Percentiles rank a stretch among this genome's conserved stretches.
Conservation (phyloP, 2,329 filamentous ascomycete genomes). For the Leptographium flavum region DNA sequence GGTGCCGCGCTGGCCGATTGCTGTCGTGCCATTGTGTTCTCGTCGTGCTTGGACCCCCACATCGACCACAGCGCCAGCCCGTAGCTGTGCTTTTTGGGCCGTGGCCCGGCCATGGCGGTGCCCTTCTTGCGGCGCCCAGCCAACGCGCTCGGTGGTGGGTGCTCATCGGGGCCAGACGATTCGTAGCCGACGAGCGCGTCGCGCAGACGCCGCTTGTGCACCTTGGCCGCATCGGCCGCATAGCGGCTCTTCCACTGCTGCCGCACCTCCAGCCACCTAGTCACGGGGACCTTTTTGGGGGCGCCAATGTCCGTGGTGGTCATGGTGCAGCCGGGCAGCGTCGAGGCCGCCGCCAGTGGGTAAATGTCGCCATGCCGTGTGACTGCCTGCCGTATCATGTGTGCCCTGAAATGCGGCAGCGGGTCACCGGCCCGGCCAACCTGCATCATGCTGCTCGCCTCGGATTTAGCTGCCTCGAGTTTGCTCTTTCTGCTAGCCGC, state of each 20-base stretch:
- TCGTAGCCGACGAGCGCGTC: constrained; percentile 62
- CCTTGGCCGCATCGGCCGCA: constrained; percentile 49
- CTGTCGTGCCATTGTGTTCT: constrained; percentile 51
- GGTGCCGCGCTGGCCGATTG: constrained; percentile 27
- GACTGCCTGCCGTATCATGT: constrained; percentile 88
- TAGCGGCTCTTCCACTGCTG: constrained; percentile 61
- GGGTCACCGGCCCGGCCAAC: constrained; percentile 81
- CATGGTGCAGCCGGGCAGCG: constrained; percentile 53
- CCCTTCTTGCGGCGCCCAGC: constrained; percentile 50
- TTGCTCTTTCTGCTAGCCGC: constrained; percentile 8
- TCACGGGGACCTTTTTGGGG: constrained; percentile 65
- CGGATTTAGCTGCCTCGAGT: too few species aligned
- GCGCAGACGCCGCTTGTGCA: constrained; percentile 59
- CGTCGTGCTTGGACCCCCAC: constrained; percentile 83
- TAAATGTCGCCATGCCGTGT: constrained; percentile 64
- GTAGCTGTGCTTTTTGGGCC: constrained; percentile 43
- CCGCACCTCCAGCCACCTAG: constrained; percentile 71
- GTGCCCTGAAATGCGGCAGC: constrained; percentile 61
- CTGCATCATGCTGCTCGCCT: neutral
- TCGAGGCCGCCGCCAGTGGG: constrained; percentile 46
- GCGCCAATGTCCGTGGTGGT: constrained; percentile 55
- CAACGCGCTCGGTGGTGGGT: constrained; percentile 70
- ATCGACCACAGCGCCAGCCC: constrained; percentile 72
- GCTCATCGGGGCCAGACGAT: constrained; percentile 55
- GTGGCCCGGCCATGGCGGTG: constrained; percentile 32